A percentile compares a stretch with the other conserved stretches of the same genome.
Evolutionary conservation across 129 eudicot species (phyloP).

Genomic region (Centrapalus pauciflorus): DNA sequence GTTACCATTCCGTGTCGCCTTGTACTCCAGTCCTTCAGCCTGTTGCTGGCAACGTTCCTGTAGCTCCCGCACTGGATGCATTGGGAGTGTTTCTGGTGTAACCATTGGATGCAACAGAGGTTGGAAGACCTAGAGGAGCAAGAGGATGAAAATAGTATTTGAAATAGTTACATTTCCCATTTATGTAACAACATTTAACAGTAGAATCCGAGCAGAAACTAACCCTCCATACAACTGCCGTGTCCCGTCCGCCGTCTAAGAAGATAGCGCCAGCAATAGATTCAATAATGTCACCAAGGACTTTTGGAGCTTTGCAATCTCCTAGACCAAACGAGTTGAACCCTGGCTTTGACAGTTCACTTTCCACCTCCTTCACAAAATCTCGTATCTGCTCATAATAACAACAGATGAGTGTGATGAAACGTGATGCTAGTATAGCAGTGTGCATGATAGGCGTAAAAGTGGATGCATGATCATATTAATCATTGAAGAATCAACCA

Average conservation of each 20-base stretch:
- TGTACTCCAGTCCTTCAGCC: conserved; percentile 97
- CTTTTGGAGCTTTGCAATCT: conserved; percentile 99
- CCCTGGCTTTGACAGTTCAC: conserved; percentile 69
- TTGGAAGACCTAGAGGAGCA: conserved; percentile 62
- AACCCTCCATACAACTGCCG: conserved; percentile 87
- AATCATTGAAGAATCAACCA: no score
- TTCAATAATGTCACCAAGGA: conserved; percentile 94
- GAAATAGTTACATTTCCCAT: neutral
- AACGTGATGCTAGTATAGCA: neutral
- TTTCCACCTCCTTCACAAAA: conserved; percentile 80
- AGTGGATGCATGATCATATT: neutral
- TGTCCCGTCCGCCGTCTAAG: conserved; percentile 63
- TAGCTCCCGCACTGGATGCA: conserved; percentile 97
- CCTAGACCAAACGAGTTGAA: conserved; percentile 93
- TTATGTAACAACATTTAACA: neutral
- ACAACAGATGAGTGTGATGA: neutral
- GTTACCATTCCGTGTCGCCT: conserved; percentile 82
- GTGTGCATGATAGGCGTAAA: neutral
- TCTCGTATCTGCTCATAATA: conserved; percentile 66
- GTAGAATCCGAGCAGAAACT: conserved; percentile 5
- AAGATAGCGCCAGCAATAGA: conserved; percentile 98
- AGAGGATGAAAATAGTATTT: neutral
- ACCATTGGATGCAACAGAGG: conserved; percentile 95
- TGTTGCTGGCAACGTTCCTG: conserved; percentile 99
- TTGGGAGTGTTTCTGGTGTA: conserved; percentile 97